These are phyloP conservation scores for Penicillium cataractarum DNA, from an alignment of 495 filamentous ascomycete species.

Conservation along the genomic window DNA sequence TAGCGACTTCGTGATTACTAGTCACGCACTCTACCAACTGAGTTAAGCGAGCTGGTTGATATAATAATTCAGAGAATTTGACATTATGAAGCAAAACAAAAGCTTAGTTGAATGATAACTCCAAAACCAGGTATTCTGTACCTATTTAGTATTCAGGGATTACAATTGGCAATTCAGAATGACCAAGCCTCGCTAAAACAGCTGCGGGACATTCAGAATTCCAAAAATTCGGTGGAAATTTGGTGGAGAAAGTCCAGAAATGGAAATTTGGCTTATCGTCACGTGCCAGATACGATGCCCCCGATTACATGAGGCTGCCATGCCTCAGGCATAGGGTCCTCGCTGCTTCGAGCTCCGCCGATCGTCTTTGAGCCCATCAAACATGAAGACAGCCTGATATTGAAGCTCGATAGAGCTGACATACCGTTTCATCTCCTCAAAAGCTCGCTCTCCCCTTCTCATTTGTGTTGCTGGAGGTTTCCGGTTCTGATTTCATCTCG, in stretches of 20 bases:
- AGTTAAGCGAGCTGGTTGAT: conserved; percentile 9
- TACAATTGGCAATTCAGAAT: not conserved
- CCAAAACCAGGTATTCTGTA: not conserved
- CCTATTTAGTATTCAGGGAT: not conserved
- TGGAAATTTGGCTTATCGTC: not conserved
- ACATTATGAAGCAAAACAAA: not conserved
- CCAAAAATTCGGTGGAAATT: not conserved
- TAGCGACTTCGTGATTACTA: conserved; percentile 11
- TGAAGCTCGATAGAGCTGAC: conserved; percentile 13
- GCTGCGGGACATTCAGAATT: not conserved
- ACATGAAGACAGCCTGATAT: conserved; percentile 9
- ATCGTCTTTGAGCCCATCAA: conserved; percentile 19
- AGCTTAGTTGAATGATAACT: not conserved
- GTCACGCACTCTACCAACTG: conserved; percentile 10
- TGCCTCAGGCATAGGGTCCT: conserved; percentile 24
- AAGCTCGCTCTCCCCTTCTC: not conserved
- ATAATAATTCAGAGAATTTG: too few relatives aligned
- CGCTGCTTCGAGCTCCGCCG: conserved; percentile 12
- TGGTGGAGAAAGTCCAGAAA: too few relatives aligned
- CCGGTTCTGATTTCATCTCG: conserved; percentile 6
- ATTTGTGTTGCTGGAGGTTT: conserved; percentile 12
- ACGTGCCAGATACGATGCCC: not conserved
- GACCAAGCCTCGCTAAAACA: not conserved
- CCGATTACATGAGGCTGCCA: conserved; percentile 12
- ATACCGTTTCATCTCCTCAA: not conserved